Base-by-base conservation (phyloP, 1,139 yeast genomes). In the Yamadazyma membranifaciens region DNA sequence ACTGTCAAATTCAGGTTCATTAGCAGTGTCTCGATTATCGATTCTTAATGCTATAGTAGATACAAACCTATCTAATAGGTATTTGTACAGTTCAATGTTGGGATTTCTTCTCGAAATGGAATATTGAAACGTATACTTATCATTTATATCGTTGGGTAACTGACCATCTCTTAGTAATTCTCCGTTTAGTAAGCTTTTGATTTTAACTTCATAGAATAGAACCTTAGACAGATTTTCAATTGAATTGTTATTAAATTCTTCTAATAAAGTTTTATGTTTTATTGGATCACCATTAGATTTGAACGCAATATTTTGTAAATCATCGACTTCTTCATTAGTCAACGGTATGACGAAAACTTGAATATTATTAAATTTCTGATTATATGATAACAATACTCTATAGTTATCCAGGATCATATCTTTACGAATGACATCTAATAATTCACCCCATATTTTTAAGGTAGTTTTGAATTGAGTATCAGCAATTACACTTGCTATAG, bases 401-500 rank as follows among this genome's bases (percentile, higher is more conserved):
- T 60, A 70, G 33, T 36, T 28, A 17, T 48, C 48, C 9, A 43
- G 36, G 1, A 51, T 49, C 16, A 69, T 45, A 45, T 70, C 75
- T 27, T 55, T 38, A 24, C 58, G 50, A 9, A 69, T 57, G 1
- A 43, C 51, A 28, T 77, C 69, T 46, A 91, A 51, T 3, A 87
- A 46, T 15, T 67, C 62, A 33, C 75, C 68, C 70, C 89, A 73
- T 2, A 88, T 62, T 11, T 69, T 60, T 45, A 87, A 56, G 10
- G 94, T 82, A 37, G 78, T 59, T 48, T 75, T 76, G 60, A 89
- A 87, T 57, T 89, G 96, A 7, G 67, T 60, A 30, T 85, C 83
- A 0, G 95, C 97, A 39, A 87, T 73, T 38, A 62, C 59, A 0
- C 78, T 51, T 0, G 88, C 52, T 24, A 48, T 46, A 10, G 46